Evolutionary conservation across 306 rosid species (phyloP).

Genomic region (Nissolia schottii): DNA sequence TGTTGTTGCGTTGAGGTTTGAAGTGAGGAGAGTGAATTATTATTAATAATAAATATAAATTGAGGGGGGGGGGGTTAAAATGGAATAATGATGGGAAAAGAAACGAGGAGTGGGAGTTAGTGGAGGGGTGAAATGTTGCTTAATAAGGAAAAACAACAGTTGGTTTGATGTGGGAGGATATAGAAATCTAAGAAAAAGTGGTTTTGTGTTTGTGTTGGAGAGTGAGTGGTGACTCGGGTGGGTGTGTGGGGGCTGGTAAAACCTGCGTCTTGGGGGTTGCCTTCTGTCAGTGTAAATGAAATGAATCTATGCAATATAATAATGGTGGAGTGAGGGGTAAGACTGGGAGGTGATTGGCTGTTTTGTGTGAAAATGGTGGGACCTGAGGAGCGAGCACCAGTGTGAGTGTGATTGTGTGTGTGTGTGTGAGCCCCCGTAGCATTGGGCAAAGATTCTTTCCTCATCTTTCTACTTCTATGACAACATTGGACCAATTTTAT

Average conservation of each 20-base stretch:
- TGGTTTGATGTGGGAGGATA: not conserved
- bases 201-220: not conserved
- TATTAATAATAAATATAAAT: no score
- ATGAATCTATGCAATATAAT: no score
- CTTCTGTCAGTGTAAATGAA: no score
- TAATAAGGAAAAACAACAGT: not conserved
- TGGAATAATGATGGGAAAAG: not conserved
- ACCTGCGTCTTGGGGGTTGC: no score
- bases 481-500: no score
- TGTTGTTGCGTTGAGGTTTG: no score
- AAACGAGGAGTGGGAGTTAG: not conserved
- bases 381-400: not conserved
- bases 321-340: constrained; percentile 4
- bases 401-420: not conserved
- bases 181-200: not conserved
- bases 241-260: no score
- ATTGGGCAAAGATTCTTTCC: no score
- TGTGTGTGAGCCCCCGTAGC: no score
- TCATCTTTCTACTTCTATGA: no score
- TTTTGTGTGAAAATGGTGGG: not conserved
- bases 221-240: not conserved
- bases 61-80: not conserved
- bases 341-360: not conserved
- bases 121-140: not conserved
- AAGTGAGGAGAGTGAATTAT: not conserved